Conservation (phyloP, 1,139 yeast species). For the Pneumocystis jirovecii region DNA sequence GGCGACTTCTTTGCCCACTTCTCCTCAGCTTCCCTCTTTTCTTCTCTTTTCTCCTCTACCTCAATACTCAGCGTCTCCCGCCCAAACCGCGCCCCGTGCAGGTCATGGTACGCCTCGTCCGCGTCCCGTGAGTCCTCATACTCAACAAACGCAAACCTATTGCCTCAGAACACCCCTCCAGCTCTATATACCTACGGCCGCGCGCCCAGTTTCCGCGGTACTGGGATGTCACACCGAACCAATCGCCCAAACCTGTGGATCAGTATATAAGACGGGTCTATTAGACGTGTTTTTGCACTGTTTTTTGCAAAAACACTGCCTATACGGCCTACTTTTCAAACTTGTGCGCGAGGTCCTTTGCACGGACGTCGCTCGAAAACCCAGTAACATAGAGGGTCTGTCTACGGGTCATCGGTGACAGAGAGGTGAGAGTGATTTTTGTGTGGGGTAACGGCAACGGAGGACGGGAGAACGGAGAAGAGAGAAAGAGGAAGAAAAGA, state of each 20-base stretch:
- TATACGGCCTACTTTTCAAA: constrained; percentile 40
- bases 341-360: constrained; percentile 52
- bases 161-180: neutral
- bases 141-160: constrained; percentile 55
- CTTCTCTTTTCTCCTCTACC: constrained; percentile 2
- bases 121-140: constrained; percentile 46
- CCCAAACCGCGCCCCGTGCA: constrained; percentile 26
- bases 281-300: neutral
- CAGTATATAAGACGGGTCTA: no score
- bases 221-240: constrained; percentile 55
- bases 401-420: constrained; percentile 1
- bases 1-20: constrained; percentile 17
- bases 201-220: constrained; percentile 50
- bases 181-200: constrained; percentile 24
- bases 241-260: constrained; percentile 50
- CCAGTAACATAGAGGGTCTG: constrained; percentile 39
- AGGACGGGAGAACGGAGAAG: no score
- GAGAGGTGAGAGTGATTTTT: no score
- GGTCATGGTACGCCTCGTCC: constrained; percentile 40
- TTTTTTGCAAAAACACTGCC: neutral
- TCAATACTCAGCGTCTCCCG: constrained; percentile 20
- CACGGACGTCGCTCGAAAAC: constrained; percentile 43
- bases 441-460: no score
- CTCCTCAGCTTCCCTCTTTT: constrained; percentile 3
- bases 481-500: no score